Conservation (phyloP, 2,329 filamentous ascomycete genomes). For the Hansfordia pulvinata region DNA sequence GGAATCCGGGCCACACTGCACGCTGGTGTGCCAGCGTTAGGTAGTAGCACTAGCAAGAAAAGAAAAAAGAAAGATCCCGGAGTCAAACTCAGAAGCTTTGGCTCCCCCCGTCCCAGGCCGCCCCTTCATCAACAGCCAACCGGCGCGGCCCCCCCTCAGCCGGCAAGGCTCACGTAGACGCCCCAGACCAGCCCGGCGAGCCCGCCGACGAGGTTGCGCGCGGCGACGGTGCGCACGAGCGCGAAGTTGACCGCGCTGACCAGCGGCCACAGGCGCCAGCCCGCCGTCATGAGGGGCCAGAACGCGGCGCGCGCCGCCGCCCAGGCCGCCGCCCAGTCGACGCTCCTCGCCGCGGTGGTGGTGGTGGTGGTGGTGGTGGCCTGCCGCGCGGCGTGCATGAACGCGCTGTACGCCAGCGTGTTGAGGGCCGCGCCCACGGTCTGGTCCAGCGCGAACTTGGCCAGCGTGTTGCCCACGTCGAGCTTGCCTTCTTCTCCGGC, state of each 20-base stretch:
- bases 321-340: slow-evolving; percentile 30
- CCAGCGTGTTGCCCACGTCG: slow-evolving; percentile 45
- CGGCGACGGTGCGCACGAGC: slow-evolving; percentile 54
- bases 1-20: too few relatives aligned
- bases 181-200: slow-evolving; percentile 63
- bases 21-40: too few relatives aligned
- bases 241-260: slow-evolving; percentile 60
- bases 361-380: slow-evolving; percentile 28
- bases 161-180: slow-evolving; percentile 63
- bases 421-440: slow-evolving; percentile 52
- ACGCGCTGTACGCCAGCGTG: slow-evolving; percentile 38
- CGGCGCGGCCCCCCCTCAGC: too few relatives aligned
- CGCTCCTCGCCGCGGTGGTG: slow-evolving; percentile 12
- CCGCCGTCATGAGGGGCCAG: slow-evolving; percentile 50
- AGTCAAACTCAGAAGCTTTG: too few relatives aligned
- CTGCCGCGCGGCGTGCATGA: slow-evolving; percentile 39
- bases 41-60: too few relatives aligned
- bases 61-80: too few relatives aligned
- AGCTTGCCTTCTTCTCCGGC: slow-evolving; percentile 22
- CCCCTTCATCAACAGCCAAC: too few relatives aligned
- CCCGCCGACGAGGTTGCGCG: slow-evolving; percentile 56
- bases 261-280: slow-evolving; percentile 59
- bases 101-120: too few relatives aligned
- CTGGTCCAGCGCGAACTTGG: slow-evolving; percentile 59
- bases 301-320: slow-evolving; percentile 39